A percentile compares a stretch with the other conserved stretches of the same genome.
Conservation (phyloP, 1,284 basidiomycete genomes). For the Rhodotorula glutinis region DNA sequence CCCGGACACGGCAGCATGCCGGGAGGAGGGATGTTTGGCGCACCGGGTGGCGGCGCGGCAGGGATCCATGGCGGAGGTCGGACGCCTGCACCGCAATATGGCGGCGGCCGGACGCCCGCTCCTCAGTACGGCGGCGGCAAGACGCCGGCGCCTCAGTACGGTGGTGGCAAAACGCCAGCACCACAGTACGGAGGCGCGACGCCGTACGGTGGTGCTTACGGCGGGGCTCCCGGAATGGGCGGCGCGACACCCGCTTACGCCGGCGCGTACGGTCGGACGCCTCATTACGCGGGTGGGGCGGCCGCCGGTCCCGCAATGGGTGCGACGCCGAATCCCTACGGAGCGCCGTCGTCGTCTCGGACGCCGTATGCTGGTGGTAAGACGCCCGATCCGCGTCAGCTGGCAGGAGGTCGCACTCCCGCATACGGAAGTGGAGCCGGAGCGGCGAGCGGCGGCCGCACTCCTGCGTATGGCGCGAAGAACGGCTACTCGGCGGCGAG, state of each 20-base stretch:
- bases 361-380: constrained; percentile 15
- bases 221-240: constrained; percentile 55
- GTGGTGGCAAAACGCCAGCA: constrained; percentile 40
- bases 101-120: constrained; percentile 14
- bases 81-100: constrained; percentile 12
- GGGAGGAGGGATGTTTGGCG: constrained; percentile 3
- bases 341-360: constrained; percentile 20
- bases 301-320: not conserved
- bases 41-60: constrained; percentile 6
- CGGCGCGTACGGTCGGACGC: constrained; percentile 18
- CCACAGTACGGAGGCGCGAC: constrained; percentile 24
- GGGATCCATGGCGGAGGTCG: constrained; percentile 14
- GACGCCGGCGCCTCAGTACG: constrained; percentile 33
- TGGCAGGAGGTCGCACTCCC: constrained; percentile 23
- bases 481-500: constrained; percentile 22
- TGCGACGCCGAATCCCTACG: not conserved
- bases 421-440: constrained; percentile 31
- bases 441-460: constrained; percentile 44
- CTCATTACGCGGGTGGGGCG: constrained; percentile 4
- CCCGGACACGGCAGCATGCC: constrained; percentile 12
- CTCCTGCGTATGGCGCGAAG: constrained; percentile 47
- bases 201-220: constrained; percentile 43
- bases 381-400: constrained; percentile 22
- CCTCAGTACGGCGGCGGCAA: constrained; percentile 24
- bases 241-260: constrained; percentile 19